Percentiles rank a stretch among this genome's conserved stretches.
Conservation (phyloP, 2,329 filamentous ascomycete genomes). For the Fusarium goolgardi region DNA sequence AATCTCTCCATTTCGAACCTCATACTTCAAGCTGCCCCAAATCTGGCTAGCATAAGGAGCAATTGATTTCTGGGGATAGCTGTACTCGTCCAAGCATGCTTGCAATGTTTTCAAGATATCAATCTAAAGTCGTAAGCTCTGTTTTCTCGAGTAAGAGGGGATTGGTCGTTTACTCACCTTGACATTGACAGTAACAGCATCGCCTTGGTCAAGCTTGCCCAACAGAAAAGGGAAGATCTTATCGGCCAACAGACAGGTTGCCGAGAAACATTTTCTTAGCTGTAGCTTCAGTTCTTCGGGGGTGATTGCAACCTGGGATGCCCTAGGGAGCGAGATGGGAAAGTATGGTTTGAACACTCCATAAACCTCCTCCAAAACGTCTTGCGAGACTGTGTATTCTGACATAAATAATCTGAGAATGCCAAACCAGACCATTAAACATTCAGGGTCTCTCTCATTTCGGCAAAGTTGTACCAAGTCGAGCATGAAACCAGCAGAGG, state of each 20-base stretch:
- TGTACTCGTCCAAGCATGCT: constrained; percentile 64
- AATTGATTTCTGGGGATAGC: constrained; percentile 59
- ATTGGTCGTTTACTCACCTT: constrained; percentile 55
- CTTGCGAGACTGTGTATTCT: constrained; percentile 58
- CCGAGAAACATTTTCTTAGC: constrained; percentile 65
- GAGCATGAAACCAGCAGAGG: constrained; percentile 59
- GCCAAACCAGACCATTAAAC: constrained; percentile 68
- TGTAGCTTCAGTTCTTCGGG: constrained; percentile 67
- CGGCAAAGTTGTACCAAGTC: constrained; percentile 64
- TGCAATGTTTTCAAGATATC: constrained; percentile 68
- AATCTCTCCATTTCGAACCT: constrained; percentile 70
- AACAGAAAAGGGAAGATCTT: constrained; percentile 65
- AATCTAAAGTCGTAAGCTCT: constrained; percentile 51
- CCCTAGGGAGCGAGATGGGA: constrained; percentile 66
- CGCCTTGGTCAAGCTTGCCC: constrained; percentile 68
- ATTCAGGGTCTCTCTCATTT: constrained; percentile 67
- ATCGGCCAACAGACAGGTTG: constrained; percentile 59
- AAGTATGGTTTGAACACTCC: constrained; percentile 69
- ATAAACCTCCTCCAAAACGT: constrained; percentile 63
- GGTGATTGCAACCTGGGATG: constrained; percentile 64
- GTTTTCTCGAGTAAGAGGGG: not conserved
- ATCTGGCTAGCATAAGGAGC: constrained; percentile 62
- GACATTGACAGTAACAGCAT: constrained; percentile 68
- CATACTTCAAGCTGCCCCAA: constrained; percentile 72
- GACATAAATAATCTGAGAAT: constrained; percentile 60